Evolutionary conservation across 306 rosid genomes (phyloP), one percentile per base, ranked within the genome.

Genomic region (Sophora flavescens): DNA sequence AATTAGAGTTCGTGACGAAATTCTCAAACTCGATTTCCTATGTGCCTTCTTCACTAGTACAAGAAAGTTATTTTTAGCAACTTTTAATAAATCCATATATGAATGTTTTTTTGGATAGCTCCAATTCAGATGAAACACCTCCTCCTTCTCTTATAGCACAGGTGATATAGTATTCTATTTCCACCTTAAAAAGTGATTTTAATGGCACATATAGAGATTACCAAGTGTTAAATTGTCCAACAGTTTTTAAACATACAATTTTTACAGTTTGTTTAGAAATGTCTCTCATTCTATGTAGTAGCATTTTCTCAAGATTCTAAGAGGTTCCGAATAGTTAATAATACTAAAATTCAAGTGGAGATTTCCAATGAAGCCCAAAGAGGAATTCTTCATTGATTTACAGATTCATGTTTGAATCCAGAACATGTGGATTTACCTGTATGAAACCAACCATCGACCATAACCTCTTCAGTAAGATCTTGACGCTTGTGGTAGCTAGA

Each of bases 391-490:
- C 13, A 2, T 54, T 38, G 42, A 14, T 68, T 57, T 45, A 52
- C 13, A 12, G 6, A 48, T 69, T 16, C 36, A 10, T 16, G 0
- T 42, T 57, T 66, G 17, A 67, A 30, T 38, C 13, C 39, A 22
- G 6, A 61, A 41, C 35, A 74, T 52, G 36, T 36, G 44, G 77
- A 26, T 66, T 62, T 91, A 95, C 99, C 97, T 84, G 97, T 95
- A 68, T 92, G 99, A 86, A 95, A 92, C 99, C 99, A 92, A 6
- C 96, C 97, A 64, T 95, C 97, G 75, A 92, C 70, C 32, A 90
- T 72, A 62, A 95, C 97, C 35, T 92, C 90, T 52, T 86, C 69
- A 14, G 97, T 88, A 44, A 95, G 91, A 88, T 92, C 98, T 48
- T 85, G 84, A 32, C 96, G 85, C 85, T 91, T 93, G 82, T 88